Percentiles rank a stretch among this genome's conserved stretches.
Evolutionary conservation across 768 basidiomycete genomes (phyloP).

Genomic region (Boletus fagicola): DNA sequence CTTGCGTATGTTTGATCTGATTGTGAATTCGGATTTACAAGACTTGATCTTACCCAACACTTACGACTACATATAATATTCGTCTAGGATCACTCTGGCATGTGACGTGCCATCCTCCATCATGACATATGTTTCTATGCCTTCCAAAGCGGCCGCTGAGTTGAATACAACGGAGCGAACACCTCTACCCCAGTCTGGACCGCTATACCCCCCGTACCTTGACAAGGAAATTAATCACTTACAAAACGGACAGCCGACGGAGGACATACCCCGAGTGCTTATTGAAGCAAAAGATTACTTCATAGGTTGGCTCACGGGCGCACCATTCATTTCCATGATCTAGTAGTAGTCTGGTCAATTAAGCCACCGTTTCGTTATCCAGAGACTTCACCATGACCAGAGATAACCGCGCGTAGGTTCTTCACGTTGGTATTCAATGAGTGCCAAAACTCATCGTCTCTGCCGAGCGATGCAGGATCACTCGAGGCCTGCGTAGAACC

Average conservation of each 20-base stretch:
- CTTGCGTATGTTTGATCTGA: neutral
- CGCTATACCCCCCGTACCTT: conserved; percentile 64
- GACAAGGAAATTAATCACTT: neutral
- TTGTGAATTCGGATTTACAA: neutral
- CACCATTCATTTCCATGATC: conserved; percentile 85
- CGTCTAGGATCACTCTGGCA: conserved; percentile 52
- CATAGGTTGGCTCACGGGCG: conserved; percentile 57
- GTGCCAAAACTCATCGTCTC: conserved; percentile 63
- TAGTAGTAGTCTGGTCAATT: conserved; percentile 26
- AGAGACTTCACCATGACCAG: conserved; percentile 59
- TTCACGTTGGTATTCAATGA: conserved; percentile 55
- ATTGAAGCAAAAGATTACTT: conserved; percentile 69
- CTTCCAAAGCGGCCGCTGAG: conserved; percentile 43
- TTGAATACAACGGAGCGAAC: conserved; percentile 61
- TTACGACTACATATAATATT: conserved; percentile 31
- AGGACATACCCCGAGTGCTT: conserved; percentile 67
- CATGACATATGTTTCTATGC: conserved; percentile 63
- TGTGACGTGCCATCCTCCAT: conserved; percentile 58
- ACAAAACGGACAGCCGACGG: neutral
- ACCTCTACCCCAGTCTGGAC: conserved; percentile 57
- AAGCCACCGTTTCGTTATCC: neutral
- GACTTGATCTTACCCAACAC: neutral
- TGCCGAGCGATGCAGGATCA: conserved; percentile 36
- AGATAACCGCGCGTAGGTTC: conserved; percentile 66
- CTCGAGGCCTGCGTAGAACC: conserved; percentile 64